These are phyloP conservation scores for Daldinia sp. DNA, from an alignment of 2,329 filamentous ascomycete genomes.

Conservation along the genomic window DNA sequence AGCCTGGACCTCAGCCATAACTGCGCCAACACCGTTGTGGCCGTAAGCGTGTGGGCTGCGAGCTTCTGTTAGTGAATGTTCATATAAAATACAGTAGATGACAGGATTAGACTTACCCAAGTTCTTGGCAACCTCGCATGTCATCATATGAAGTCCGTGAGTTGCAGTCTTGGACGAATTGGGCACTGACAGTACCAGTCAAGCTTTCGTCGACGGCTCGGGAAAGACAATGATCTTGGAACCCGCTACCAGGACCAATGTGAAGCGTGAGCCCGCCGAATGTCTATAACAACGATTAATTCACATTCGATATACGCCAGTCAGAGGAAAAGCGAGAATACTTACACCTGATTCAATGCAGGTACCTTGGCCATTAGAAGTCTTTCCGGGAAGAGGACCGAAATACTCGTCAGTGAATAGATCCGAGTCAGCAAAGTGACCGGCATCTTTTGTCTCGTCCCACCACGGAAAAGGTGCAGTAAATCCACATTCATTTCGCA, in stretches of 20 bases:
- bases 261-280: conserved; percentile 49
- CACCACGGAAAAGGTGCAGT: conserved; percentile 55
- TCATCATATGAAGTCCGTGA: conserved; percentile 48
- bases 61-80: conserved; percentile 32
- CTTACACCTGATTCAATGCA: conserved; percentile 53
- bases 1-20: conserved; percentile 53
- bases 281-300: conserved; percentile 42
- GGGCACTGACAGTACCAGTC: conserved; percentile 49
- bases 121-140: conserved; percentile 52
- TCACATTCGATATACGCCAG: not conserved
- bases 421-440: conserved; percentile 50
- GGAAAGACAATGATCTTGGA: conserved; percentile 51
- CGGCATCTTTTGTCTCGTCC: conserved; percentile 55
- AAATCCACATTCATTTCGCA: conserved; percentile 56
- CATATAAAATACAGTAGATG: not conserved
- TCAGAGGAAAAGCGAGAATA: conserved; percentile 2
- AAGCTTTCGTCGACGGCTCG: conserved; percentile 52
- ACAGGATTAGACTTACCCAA: conserved; percentile 48
- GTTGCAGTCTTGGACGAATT: conserved; percentile 52
- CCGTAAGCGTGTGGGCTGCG: conserved; percentile 53
- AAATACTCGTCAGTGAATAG: conserved; percentile 51
- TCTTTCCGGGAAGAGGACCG: conserved; percentile 47
- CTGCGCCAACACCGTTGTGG: conserved; percentile 54
- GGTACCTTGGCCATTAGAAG: conserved; percentile 49
- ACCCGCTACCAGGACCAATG: conserved; percentile 49